These are phyloP conservation scores for Myxozyma neglecta DNA, from an alignment of 805 yeast genomes.

Conservation along the genomic window DNA sequence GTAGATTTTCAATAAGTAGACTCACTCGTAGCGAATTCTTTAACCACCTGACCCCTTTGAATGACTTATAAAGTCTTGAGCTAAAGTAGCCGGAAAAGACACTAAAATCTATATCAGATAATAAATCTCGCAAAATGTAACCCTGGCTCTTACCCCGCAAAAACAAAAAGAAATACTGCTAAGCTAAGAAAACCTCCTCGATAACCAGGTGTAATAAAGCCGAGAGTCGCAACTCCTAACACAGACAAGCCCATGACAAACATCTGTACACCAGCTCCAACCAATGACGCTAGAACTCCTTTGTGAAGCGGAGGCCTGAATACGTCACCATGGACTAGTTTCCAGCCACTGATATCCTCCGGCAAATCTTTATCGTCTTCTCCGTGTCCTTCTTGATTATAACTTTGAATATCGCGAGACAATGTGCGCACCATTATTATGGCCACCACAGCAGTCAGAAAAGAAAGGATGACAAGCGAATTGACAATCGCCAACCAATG, in stretches of 20 bases:
- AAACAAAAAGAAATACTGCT: constrained; percentile 58
- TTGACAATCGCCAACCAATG: constrained; percentile 80
- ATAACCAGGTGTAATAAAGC: constrained; percentile 61
- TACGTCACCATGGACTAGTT: constrained; percentile 54
- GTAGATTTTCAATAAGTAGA: constrained; percentile 1
- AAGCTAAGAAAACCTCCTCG: constrained; percentile 67
- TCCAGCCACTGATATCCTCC: constrained; percentile 50
- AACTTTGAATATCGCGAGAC: constrained; percentile 49
- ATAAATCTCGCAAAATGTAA: not conserved
- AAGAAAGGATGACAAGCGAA: constrained; percentile 62
- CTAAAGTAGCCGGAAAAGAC: constrained; percentile 73
- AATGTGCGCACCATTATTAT: constrained; percentile 60
- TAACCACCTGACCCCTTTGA: constrained; percentile 45
- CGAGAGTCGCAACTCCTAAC: constrained; percentile 49
- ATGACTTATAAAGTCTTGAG: constrained; percentile 58
- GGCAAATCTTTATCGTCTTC: constrained; percentile 34
- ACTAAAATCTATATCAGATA: not conserved
- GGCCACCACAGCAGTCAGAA: constrained; percentile 65
- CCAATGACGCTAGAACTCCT: constrained; percentile 53
- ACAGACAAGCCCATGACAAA: constrained; percentile 63
- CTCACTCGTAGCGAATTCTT: constrained; percentile 36
- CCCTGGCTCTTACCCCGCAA: constrained; percentile 52
- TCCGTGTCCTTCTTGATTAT: constrained; percentile 35
- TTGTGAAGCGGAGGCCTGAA: constrained; percentile 53
- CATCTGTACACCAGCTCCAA: constrained; percentile 75